Evolutionary conservation across 345 rosid species (phyloP).

Genomic region (Triadica sebifera): DNA sequence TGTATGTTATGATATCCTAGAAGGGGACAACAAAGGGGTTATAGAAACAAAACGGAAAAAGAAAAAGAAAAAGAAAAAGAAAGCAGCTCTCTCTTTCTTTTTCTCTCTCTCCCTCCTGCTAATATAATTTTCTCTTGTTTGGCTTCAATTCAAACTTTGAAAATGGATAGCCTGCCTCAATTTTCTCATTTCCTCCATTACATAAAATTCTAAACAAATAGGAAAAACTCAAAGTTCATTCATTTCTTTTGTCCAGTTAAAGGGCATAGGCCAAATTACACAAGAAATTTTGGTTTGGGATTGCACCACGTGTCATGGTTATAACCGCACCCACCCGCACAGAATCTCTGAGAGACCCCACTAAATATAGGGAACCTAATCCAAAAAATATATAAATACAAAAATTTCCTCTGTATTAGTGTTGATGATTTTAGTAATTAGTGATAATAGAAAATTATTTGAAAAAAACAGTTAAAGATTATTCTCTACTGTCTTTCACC

Average conservation of each 20-base stretch:
- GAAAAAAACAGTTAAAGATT: too few species aligned
- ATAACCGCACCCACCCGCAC: neutral
- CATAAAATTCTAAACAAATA: neutral
- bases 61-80: neutral
- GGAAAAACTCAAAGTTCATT: slow-evolving; percentile 5
- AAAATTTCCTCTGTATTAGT: too few species aligned
- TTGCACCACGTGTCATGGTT: slow-evolving; percentile 24
- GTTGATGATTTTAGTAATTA: neutral
- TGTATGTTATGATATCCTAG: slow-evolving; percentile 16
- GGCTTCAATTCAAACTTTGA: slow-evolving; percentile 19
- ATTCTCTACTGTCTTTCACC: too few species aligned
- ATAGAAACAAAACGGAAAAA: neutral
- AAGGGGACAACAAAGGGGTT: slow-evolving; percentile 11
- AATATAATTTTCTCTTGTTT: neutral
- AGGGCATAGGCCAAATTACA: neutral
- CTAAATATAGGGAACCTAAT: slow-evolving; percentile 13
- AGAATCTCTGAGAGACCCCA: slow-evolving; percentile 6
- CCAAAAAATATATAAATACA: too few species aligned
- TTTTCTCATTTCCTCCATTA: slow-evolving; percentile 33
- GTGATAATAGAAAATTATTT: too few species aligned
- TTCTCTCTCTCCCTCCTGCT: neutral
- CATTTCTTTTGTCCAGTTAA: neutral
- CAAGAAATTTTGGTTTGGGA: neutral
- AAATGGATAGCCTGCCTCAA: slow-evolving; percentile 34
- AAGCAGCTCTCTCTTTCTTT: neutral